Percentiles rank a stretch among this genome's conserved stretches.
Conservation (phyloP, 2,329 filamentous ascomycete species). For the Epichloe uncinata region DNA sequence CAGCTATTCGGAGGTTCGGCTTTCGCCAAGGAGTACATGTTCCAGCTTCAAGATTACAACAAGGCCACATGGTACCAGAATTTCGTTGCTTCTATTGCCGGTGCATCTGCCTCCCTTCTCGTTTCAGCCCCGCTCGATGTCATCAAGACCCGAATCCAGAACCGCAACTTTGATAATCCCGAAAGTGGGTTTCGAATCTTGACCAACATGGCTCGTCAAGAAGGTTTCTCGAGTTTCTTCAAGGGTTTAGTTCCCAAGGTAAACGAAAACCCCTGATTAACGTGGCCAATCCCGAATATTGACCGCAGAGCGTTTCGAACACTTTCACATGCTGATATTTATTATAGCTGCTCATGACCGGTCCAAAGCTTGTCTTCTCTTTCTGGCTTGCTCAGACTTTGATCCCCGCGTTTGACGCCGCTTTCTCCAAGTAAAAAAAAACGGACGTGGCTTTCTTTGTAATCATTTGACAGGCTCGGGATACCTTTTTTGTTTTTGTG, state of each 20-base stretch:
- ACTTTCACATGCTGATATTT: constrained; percentile 4
- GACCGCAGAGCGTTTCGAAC: constrained; percentile 5
- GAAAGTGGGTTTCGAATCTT: constrained; percentile 89
- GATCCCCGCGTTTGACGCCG: constrained; percentile 73
- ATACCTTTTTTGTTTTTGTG: not conserved
- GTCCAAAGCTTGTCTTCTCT: constrained; percentile 96
- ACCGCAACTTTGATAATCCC: constrained; percentile 96
- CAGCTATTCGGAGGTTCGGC: constrained; percentile 94
- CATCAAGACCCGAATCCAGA: constrained; percentile 97
- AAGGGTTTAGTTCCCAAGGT: constrained; percentile 92
- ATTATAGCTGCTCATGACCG: constrained; percentile 80
- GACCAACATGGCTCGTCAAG: constrained; percentile 82
- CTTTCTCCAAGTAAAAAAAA: constrained; percentile 16
- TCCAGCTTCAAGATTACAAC: constrained; percentile 87
- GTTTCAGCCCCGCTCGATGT: constrained; percentile 95
- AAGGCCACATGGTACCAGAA: constrained; percentile 88
- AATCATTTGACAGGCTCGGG: not conserved
- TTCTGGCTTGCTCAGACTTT: constrained; percentile 99
- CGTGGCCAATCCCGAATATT: not conserved
- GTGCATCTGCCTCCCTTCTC: constrained; percentile 86
- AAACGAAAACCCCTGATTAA: not conserved
- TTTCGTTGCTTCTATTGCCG: constrained; percentile 90
- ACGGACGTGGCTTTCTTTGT: not conserved
- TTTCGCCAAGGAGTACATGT: constrained; percentile 94
- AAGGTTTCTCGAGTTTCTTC: constrained; percentile 82